These are phyloP conservation scores for Backusella mclennaniae DNA, from an alignment of 192 early-diverging fungal genomes.

Conservation along the genomic window DNA sequence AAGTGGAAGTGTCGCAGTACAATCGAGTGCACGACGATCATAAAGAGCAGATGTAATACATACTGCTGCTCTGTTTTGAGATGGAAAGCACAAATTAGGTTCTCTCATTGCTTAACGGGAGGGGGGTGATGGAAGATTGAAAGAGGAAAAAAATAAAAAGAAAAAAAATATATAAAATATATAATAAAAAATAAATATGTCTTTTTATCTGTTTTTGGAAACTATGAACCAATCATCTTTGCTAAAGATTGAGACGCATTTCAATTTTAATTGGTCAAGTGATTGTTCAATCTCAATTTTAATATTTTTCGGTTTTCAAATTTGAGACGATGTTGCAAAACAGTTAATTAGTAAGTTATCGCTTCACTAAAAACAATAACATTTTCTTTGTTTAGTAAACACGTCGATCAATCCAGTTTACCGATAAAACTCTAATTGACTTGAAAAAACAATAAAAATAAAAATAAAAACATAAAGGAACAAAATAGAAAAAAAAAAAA, in stretches of 20 bases:
- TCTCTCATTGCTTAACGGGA: slow-evolving; percentile 60
- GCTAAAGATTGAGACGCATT: not conserved
- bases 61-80: slow-evolving; percentile 75
- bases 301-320: not conserved
- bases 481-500: not conserved
- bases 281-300: not conserved
- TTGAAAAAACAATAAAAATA: not conserved
- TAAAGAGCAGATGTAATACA: slow-evolving; percentile 83
- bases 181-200: not conserved
- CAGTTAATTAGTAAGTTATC: not conserved
- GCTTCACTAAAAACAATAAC: not conserved
- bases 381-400: not conserved
- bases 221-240: not conserved
- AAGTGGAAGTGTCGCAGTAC: slow-evolving; percentile 82
- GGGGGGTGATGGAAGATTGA: slow-evolving; percentile 3
- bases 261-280: not conserved
- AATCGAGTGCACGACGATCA: slow-evolving; percentile 89
- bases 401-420: not conserved
- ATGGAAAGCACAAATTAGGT: slow-evolving; percentile 79
- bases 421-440: not conserved
- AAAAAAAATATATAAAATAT: not conserved
- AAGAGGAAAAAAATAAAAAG: not conserved
- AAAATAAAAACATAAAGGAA: too few species aligned
- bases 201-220: not conserved
- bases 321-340: not conserved